phyloP scores from a whole-genome alignment of 164 flowering plant genomes.

The Berberis vulgaris region DNA sequence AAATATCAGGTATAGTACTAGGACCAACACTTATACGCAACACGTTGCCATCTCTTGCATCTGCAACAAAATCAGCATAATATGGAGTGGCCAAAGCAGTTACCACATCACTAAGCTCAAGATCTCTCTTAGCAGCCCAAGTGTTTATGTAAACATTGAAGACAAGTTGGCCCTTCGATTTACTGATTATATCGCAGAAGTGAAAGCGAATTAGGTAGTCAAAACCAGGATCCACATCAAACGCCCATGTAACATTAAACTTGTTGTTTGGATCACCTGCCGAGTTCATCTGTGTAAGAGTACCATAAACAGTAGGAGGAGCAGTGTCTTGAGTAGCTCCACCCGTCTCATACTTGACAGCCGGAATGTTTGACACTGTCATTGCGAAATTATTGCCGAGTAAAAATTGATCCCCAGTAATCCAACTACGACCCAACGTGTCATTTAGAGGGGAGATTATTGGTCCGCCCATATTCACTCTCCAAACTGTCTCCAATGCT shows the following conservation, averaged over 20 bases:
- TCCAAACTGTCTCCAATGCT: conserved; percentile 64
- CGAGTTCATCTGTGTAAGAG: conserved; percentile 52
- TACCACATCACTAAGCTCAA: conserved; percentile 35
- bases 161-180: conserved; percentile 36
- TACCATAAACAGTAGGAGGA: conserved; percentile 63
- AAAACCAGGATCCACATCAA: conserved; percentile 58
- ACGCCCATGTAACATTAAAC: conserved; percentile 82
- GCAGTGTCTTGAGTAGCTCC: conserved; percentile 49
- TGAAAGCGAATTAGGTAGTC: conserved; percentile 66
- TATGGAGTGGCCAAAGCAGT: conserved; percentile 33
- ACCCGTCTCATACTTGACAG: conserved; percentile 39
- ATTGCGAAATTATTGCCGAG: conserved; percentile 24
- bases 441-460: conserved; percentile 37
- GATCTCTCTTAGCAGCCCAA: conserved; percentile 46
- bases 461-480: conserved; percentile 74
- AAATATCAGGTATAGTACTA: conserved; percentile 22
- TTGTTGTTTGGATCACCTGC: conserved; percentile 44
- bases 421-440: conserved; percentile 56
- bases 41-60: neutral
- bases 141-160: conserved; percentile 65
- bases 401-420: conserved; percentile 41
- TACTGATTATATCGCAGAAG: conserved; percentile 58
- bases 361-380: neutral
- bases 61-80: neutral
- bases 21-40: conserved; percentile 41